A percentile compares a stretch with the other conserved stretches of the same genome.
These are phyloP conservation scores for Carpinus viminea DNA, from an alignment of 306 rosid species.

Conservation along the genomic window DNA sequence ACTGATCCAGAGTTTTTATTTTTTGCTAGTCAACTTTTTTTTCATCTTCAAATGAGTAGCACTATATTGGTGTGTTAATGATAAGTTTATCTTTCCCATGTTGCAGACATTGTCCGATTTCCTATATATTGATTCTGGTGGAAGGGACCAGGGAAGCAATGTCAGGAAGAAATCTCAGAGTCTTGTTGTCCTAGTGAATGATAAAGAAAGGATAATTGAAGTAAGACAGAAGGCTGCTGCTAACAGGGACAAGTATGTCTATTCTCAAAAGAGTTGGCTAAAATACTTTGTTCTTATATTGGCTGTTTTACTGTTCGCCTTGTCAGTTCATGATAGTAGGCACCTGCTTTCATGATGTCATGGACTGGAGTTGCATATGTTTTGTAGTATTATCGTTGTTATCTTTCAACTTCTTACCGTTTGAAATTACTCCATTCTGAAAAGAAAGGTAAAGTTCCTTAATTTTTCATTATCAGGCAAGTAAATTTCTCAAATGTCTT, in stretches of 20 bases:
- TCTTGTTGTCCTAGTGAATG: conserved; percentile 81
- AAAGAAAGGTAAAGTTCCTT: neutral
- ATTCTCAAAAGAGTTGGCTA: conserved; percentile 13
- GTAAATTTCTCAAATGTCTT: neutral
- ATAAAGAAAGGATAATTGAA: conserved; percentile 79
- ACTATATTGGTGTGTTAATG: conserved; percentile 20
- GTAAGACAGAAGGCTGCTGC: conserved; percentile 89
- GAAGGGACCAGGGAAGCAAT: conserved; percentile 93
- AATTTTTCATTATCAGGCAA: neutral
- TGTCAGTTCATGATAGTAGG: neutral
- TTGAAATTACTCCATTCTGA: neutral
- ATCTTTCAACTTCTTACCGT: neutral
- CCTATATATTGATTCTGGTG: conserved; percentile 86
- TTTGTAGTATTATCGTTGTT: neutral
- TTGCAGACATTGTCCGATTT: conserved; percentile 74
- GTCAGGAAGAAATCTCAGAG: conserved; percentile 86
- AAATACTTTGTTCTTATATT: neutral
- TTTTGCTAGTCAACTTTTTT: conserved; percentile 4
- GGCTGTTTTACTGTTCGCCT: neutral
- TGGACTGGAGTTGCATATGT: neutral
- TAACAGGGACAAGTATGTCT: conserved; percentile 78
- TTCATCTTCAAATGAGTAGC: conserved; percentile 11
- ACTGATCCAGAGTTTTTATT: conserved; percentile 18
- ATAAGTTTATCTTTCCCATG: conserved; percentile 27
- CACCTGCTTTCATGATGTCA: neutral